Evolutionary conservation across 768 basidiomycete species (phyloP).

Genomic region (Lactifluus pinguis): DNA sequence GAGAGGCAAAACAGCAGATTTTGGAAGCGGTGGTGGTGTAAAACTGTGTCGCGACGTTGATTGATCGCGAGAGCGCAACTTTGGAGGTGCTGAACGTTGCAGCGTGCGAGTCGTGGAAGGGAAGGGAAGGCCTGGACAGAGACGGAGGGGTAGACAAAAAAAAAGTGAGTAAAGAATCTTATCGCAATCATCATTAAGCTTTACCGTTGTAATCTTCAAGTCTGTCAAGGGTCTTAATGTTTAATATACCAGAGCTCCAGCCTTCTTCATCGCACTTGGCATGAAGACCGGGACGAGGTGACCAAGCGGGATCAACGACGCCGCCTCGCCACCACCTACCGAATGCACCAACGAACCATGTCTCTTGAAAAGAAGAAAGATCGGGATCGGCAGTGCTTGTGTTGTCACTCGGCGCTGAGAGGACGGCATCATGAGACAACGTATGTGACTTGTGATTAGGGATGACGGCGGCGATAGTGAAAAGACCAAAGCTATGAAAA

Average conservation of each 20-base stretch:
- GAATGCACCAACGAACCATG: slow-evolving; percentile 87
- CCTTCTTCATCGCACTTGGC: slow-evolving; percentile 57
- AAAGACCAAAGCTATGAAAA: slow-evolving; percentile 79
- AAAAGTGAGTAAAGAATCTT: slow-evolving; percentile 22
- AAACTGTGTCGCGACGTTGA: slow-evolving; percentile 38
- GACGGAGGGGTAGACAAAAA: not conserved
- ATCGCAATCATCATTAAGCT: slow-evolving; percentile 23
- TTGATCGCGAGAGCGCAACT: slow-evolving; percentile 36
- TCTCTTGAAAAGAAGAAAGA: slow-evolving; percentile 53
- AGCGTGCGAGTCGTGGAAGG: slow-evolving; percentile 18
- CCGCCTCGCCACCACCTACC: slow-evolving; percentile 89
- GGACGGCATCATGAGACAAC: slow-evolving; percentile 14
- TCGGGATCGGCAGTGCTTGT: slow-evolving; percentile 29
- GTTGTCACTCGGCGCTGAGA: slow-evolving; percentile 1
- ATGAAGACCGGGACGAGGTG: slow-evolving; percentile 46
- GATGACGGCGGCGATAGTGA: slow-evolving; percentile 74
- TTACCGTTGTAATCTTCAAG: slow-evolving; percentile 59
- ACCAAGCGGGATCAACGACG: slow-evolving; percentile 72
- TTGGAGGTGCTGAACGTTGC: slow-evolving; percentile 41
- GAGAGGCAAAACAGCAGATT: slow-evolving; percentile 70
- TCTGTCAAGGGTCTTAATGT: slow-evolving; percentile 64
- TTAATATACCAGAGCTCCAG: slow-evolving; percentile 70
- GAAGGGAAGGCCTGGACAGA: slow-evolving; percentile 16
- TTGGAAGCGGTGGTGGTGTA: slow-evolving; percentile 78
- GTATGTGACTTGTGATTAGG: slow-evolving; percentile 33